These are phyloP conservation scores for Sporisorium scitamineum DNA, from an alignment of 1,284 basidiomycete genomes.

Conservation along the genomic window DNA sequence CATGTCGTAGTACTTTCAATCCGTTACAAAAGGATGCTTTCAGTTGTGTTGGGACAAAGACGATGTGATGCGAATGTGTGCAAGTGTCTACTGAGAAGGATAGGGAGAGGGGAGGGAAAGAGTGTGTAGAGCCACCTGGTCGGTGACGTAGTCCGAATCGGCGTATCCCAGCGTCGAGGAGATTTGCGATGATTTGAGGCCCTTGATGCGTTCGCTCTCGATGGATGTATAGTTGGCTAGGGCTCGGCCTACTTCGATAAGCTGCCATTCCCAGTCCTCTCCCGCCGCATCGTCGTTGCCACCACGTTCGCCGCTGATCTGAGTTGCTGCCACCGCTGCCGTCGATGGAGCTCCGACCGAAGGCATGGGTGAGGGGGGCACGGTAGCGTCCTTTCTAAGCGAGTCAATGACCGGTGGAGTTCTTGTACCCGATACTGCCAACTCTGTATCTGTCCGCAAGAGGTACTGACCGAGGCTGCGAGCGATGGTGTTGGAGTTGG, in stretches of 20 bases:
- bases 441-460: slow-evolving; percentile 22
- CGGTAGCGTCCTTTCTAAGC: slow-evolving; percentile 22
- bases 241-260: slow-evolving; percentile 91
- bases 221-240: slow-evolving; percentile 95
- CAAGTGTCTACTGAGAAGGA: neutral
- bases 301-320: neutral
- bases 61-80: neutral
- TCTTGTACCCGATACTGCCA: slow-evolving; percentile 12
- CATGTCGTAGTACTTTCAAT: slow-evolving; percentile 38
- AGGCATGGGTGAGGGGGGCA: neutral
- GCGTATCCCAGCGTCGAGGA: slow-evolving; percentile 86
- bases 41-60: neutral
- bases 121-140: slow-evolving; percentile 70
- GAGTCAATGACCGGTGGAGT: slow-evolving; percentile 48
- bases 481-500: slow-evolving; percentile 13
- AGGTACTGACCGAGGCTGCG: slow-evolving; percentile 40
- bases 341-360: neutral
- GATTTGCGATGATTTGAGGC: slow-evolving; percentile 77
- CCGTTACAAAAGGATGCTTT: slow-evolving; percentile 1
- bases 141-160: slow-evolving; percentile 95
- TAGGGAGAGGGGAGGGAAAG: slow-evolving; percentile 22
- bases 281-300: neutral
- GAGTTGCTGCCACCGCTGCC: neutral
- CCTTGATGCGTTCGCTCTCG: slow-evolving; percentile 89
- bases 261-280: slow-evolving; percentile 74